phyloP scores from a whole-genome alignment of 169 alveolate genomes.

The Perkinsus marinus region DNA sequence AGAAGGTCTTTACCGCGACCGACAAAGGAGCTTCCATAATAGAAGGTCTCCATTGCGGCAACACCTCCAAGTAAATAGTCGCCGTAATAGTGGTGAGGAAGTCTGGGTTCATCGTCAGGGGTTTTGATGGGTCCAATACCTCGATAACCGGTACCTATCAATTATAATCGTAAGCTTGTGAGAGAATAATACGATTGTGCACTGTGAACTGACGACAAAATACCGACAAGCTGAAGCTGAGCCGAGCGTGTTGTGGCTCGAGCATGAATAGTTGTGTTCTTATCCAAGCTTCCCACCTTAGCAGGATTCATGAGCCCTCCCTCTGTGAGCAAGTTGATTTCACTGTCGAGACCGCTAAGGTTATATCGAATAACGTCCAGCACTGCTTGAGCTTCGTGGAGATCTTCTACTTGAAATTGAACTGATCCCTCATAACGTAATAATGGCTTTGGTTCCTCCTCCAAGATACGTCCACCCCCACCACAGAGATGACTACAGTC shows the following conservation, averaged over 20 bases:
- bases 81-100: not conserved
- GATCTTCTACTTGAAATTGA: not conserved
- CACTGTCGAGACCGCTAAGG: not conserved
- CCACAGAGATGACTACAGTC: not conserved
- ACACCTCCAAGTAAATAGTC: not conserved
- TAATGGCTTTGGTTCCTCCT: not conserved
- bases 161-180: not conserved
- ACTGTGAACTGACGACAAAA: no score
- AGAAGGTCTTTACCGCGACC: not conserved
- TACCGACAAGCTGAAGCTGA: not conserved
- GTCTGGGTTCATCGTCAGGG: not conserved
- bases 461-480: not conserved
- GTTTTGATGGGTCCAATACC: not conserved
- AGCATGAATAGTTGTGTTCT: no score
- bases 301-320: not conserved
- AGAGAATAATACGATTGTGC: not conserved
- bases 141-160: not conserved
- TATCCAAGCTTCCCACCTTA: not conserved
- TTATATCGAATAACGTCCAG: not conserved
- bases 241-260: not conserved
- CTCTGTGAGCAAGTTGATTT: not conserved
- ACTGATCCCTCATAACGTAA: not conserved
- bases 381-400: not conserved
- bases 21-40: not conserved
- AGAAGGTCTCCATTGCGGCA: not conserved